phyloP scores from a whole-genome alignment of 2,329 filamentous ascomycete species.

The Metarhizium robertsii region DNA sequence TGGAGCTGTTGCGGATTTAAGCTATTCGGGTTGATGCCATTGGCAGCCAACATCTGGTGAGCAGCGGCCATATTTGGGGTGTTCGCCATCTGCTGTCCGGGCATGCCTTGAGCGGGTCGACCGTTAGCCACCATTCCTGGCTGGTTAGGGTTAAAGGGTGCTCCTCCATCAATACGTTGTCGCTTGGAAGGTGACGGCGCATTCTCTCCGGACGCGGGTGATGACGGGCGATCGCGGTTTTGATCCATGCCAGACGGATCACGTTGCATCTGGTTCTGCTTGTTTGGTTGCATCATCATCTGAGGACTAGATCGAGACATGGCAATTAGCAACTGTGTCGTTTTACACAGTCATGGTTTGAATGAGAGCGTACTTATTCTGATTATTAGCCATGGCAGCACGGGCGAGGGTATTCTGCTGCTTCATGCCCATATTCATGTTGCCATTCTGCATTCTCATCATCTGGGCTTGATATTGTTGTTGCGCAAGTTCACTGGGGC shows the following conservation, averaged over 20 bases:
- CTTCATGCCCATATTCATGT: constrained; percentile 50
- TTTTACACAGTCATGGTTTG: background rate
- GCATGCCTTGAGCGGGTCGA: constrained; percentile 61
- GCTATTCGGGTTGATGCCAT: constrained; percentile 66
- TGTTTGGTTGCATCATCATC: constrained; percentile 62
- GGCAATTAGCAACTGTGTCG: background rate
- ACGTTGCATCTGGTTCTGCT: constrained; percentile 76
- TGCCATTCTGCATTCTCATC: constrained; percentile 59
- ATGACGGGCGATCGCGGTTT: constrained; percentile 70
- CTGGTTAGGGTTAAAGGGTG: constrained; percentile 63
- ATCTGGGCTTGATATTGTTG: constrained; percentile 51
- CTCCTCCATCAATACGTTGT: constrained; percentile 64
- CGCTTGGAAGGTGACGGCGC: constrained; percentile 89
- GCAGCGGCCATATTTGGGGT: constrained; percentile 38
- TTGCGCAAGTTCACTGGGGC: constrained; percentile 48
- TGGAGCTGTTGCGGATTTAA: constrained; percentile 72
- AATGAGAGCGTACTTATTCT: constrained; percentile 51
- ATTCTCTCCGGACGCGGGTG: constrained; percentile 75
- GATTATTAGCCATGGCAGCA: constrained; percentile 70
- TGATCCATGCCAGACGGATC: constrained; percentile 83
- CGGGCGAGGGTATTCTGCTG: constrained; percentile 57
- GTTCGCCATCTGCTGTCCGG: constrained; percentile 56
- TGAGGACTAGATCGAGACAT: constrained; percentile 41
- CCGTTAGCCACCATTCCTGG: constrained; percentile 65
- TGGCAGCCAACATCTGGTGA: constrained; percentile 53